Conservation (phyloP, 2,329 filamentous ascomycete species). For the Ceratocystis cubensis region DNA sequence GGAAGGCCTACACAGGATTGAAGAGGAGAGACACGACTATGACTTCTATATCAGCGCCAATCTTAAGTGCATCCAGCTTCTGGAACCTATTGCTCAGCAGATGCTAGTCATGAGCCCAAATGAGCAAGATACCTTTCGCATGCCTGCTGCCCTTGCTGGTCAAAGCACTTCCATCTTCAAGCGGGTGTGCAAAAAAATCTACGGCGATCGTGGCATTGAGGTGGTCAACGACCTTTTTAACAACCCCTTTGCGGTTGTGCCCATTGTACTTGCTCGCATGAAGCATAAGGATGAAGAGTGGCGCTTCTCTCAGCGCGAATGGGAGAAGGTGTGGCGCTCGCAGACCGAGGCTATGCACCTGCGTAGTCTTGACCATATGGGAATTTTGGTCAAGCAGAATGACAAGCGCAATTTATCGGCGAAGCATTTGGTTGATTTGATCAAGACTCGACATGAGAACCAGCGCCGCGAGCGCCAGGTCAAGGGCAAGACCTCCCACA, state of each 20-base stretch:
- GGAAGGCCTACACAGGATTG: constrained; percentile 86
- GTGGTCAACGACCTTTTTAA: constrained; percentile 80
- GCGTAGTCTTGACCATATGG: constrained; percentile 93
- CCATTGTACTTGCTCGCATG: constrained; percentile 72
- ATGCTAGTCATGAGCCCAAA: constrained; percentile 65
- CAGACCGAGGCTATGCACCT: constrained; percentile 93
- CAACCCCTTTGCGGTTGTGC: constrained; percentile 74
- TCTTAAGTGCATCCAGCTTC: constrained; percentile 83
- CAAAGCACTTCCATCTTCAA: constrained; percentile 96
- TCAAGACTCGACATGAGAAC: constrained; percentile 87
- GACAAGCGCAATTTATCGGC: constrained; percentile 87
- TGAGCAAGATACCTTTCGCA: constrained; percentile 61
- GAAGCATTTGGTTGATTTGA: constrained; percentile 80
- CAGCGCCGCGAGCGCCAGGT: constrained; percentile 60
- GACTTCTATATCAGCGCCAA: constrained; percentile 97
- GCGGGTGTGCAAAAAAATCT: constrained; percentile 94
- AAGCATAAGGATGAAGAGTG: constrained; percentile 97
- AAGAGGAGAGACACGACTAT: constrained; percentile 96
- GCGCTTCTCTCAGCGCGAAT: constrained; percentile 92
- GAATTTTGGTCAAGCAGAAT: constrained; percentile 70
- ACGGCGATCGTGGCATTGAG: constrained; percentile 73
- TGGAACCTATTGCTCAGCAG: constrained; percentile 87
- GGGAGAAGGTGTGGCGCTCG: constrained; percentile 97
- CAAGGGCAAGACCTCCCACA: constrained; percentile 47
- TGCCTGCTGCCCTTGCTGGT: constrained; percentile 74